Evolutionary conservation across 345 rosid species (phyloP).

Genomic region (Arabis alpina): DNA sequence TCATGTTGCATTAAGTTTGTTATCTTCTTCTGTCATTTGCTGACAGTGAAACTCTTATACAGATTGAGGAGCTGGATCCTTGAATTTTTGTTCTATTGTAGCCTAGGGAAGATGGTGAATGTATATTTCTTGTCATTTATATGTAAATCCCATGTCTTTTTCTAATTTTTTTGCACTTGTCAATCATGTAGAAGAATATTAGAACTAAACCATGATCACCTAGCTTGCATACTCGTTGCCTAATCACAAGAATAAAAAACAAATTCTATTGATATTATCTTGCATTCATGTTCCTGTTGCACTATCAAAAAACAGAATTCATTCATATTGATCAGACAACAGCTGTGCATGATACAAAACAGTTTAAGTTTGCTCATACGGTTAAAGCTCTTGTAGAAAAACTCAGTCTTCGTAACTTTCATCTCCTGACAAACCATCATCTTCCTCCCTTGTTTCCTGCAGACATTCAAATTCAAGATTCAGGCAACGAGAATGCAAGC

Average conservation of each 20-base stretch:
- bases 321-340: constrained; percentile 15
- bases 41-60: constrained; percentile 17
- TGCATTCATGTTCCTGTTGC: background rate
- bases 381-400: background rate
- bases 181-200: background rate
- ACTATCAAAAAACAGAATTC: constrained; percentile 14
- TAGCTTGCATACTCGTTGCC: too few species aligned
- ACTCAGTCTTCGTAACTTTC: constrained; percentile 49
- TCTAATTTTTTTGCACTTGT: background rate
- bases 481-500: background rate
- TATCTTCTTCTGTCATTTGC: constrained; percentile 16
- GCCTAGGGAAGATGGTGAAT: background rate
- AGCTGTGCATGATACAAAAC: constrained; percentile 10
- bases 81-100: constrained; percentile 36
- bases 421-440: constrained; percentile 60
- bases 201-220: too few species aligned
- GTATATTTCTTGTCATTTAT: constrained; percentile 2
- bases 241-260: too few species aligned
- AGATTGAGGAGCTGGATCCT: constrained; percentile 24
- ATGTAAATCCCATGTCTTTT: constrained; percentile 5
- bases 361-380: background rate
- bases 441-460: constrained; percentile 56
- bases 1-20: constrained; percentile 4
- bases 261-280: background rate
- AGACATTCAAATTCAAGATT: constrained; percentile 8